A percentile compares a stretch with the other conserved stretches of the same genome.
Evolutionary conservation across 75 land plant genomes (phyloP).

Genomic region (Chamaecyparis obtusa): DNA sequence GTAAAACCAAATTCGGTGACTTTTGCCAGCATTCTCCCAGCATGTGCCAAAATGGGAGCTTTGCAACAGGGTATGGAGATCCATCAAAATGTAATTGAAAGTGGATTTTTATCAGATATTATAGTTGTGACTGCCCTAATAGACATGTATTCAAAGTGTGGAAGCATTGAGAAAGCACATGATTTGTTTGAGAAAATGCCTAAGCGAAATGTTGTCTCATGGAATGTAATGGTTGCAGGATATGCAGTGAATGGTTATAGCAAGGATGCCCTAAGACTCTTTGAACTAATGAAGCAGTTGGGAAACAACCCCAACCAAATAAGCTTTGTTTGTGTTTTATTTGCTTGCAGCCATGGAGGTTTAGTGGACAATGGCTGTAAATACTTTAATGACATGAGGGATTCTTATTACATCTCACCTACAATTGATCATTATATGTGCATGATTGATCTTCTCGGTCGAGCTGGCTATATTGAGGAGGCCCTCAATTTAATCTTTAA

Average conservation of each 20-base stretch:
- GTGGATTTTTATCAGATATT: neutral
- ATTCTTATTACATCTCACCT: too few species aligned
- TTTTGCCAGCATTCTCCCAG: conserved; percentile 1
- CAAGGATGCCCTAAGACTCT: too few species aligned
- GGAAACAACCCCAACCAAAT: too few species aligned
- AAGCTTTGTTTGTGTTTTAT: too few species aligned
- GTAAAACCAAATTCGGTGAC: neutral
- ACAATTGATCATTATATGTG: too few species aligned
- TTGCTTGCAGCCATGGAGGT: too few species aligned
- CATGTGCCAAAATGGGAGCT: conserved; percentile 9
- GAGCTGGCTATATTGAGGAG: neutral
- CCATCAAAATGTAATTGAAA: neutral
- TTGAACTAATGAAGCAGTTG: too few species aligned
- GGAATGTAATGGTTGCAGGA: conserved; percentile 7
- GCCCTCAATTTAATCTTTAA: neutral
- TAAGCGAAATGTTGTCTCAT: conserved; percentile 11
- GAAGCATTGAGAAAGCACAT: neutral
- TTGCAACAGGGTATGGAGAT: neutral
- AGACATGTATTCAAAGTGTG: conserved; percentile 12
- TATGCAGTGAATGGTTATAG: neutral
- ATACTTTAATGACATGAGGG: too few species aligned
- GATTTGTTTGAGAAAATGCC: neutral
- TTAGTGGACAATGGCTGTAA: too few species aligned
- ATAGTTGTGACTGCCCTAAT: neutral
- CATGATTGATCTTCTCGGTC: neutral